Conservation (phyloP, 148 eudicot genomes). For the Linanthus parryae region DNA sequence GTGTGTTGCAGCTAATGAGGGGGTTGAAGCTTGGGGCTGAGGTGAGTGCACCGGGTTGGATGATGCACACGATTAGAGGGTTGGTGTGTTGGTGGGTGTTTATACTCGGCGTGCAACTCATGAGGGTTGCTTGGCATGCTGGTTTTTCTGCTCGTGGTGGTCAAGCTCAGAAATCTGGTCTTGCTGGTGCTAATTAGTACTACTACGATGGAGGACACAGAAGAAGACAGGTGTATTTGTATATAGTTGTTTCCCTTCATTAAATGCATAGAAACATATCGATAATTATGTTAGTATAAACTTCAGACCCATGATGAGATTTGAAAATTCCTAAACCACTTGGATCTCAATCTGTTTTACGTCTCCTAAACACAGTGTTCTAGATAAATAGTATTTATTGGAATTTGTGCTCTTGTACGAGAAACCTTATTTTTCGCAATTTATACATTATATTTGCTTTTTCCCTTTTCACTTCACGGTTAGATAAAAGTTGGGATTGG, state of each 20-base stretch:
- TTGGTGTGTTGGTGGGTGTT: slow-evolving; percentile 98
- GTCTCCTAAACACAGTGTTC: no score
- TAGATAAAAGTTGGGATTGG: no score
- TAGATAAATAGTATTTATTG: no score
- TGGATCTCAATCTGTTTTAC: no score
- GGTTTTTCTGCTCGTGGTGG: slow-evolving; percentile 60
- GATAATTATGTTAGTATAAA: no score
- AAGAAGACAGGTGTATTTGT: background rate
- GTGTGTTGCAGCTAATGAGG: slow-evolving; percentile 94
- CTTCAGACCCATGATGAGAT: no score
- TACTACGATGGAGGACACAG: slow-evolving; percentile 4
- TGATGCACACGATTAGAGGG: slow-evolving; percentile 63
- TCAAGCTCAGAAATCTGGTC: slow-evolving; percentile 17
- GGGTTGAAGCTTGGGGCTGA: slow-evolving; percentile 88
- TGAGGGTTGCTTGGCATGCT: slow-evolving; percentile 99
- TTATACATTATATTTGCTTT: no score
- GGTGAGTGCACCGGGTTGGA: slow-evolving; percentile 69
- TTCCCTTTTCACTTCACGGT: no score
- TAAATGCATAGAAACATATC: no score
- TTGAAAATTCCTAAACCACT: no score
- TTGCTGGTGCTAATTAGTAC: slow-evolving; percentile 14
- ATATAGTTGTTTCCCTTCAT: background rate
- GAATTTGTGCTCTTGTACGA: no score
- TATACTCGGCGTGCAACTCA: slow-evolving; percentile 88
- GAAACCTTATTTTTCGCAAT: no score